Percentiles rank a stretch among this genome's conserved stretches.
Conservation (phyloP, 2,329 filamentous ascomycete genomes). For the Ascochyta pisi region DNA sequence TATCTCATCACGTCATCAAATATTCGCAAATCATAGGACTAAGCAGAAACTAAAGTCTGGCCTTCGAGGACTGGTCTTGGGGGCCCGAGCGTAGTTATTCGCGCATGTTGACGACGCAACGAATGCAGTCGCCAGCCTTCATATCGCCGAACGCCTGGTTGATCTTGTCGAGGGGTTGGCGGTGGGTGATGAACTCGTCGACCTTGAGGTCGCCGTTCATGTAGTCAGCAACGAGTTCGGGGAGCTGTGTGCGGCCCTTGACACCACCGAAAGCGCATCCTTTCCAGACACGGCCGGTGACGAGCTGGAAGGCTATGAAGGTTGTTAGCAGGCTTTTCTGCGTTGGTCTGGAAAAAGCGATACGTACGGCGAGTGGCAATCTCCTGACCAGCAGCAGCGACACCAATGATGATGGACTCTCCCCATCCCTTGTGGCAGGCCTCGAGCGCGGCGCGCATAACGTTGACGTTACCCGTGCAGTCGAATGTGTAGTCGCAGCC, state of each 20-base stretch:
- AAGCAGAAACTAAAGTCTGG: slow-evolving; percentile 4
- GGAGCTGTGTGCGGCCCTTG: slow-evolving; percentile 94
- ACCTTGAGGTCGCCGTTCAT: slow-evolving; percentile 90
- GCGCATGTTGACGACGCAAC: slow-evolving; percentile 80
- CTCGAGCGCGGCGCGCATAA: slow-evolving; percentile 95
- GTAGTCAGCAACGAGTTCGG: slow-evolving; percentile 87
- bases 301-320: slow-evolving; percentile 87
- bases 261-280: slow-evolving; percentile 98
- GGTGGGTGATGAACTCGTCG: slow-evolving; percentile 98
- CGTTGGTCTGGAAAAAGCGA: not conserved
- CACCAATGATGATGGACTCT: slow-evolving; percentile 96
- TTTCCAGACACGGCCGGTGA: slow-evolving; percentile 97
- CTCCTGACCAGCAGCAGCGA: slow-evolving; percentile 94
- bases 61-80: slow-evolving; percentile 5
- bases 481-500: slow-evolving; percentile 99
- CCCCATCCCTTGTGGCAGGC: slow-evolving; percentile 99
- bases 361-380: slow-evolving; percentile 89
- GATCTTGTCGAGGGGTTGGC: slow-evolving; percentile 81
- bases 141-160: slow-evolving; percentile 91
- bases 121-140: slow-evolving; percentile 96
- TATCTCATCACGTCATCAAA: slow-evolving; percentile 1
- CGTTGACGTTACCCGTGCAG: slow-evolving; percentile 95
- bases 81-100: slow-evolving; percentile 33
- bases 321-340: slow-evolving; percentile 11
- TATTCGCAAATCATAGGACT: not conserved